Evolutionary conservation across 2,329 filamentous ascomycete genomes (phyloP).

Genomic region (Pyrenochaeta sp.): DNA sequence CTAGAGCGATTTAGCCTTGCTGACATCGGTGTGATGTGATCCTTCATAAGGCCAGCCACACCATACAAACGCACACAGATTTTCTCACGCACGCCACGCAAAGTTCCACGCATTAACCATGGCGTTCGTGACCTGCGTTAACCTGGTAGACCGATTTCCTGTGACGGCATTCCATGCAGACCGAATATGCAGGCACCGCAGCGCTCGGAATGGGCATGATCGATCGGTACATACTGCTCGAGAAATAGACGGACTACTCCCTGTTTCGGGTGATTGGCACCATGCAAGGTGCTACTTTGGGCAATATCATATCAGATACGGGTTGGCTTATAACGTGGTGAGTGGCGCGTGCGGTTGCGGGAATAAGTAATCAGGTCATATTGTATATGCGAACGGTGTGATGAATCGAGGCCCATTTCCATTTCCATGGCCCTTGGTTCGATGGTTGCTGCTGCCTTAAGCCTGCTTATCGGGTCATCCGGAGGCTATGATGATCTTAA

Average conservation of each 20-base stretch:
- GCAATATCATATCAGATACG: not conserved
- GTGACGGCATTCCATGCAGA: not conserved
- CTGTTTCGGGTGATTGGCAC: conserved; percentile 1
- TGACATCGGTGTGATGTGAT: conserved; percentile 16
- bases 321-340: conserved; percentile 4
- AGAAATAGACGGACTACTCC: not conserved
- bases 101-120: not conserved
- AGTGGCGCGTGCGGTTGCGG: conserved; percentile 3
- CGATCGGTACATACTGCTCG: not conserved
- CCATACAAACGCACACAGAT: too few relatives aligned
- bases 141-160: not conserved
- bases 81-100: not conserved
- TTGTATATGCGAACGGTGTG: conserved; percentile 21
- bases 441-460: conserved; percentile 19
- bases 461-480: conserved; percentile 25
- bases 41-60: not conserved
- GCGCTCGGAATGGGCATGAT: not conserved
- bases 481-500: conserved; percentile 12
- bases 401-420: conserved; percentile 7
- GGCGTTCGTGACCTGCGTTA: conserved; percentile 7
- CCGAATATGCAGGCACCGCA: conserved; percentile 4
- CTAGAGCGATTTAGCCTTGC: conserved; percentile 1
- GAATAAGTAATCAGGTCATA: conserved; percentile 1
- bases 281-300: conserved; percentile 2
- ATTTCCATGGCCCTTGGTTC: not conserved